Conservation (phyloP, 1,284 basidiomycete genomes). For the Puccinia sorghi region DNA sequence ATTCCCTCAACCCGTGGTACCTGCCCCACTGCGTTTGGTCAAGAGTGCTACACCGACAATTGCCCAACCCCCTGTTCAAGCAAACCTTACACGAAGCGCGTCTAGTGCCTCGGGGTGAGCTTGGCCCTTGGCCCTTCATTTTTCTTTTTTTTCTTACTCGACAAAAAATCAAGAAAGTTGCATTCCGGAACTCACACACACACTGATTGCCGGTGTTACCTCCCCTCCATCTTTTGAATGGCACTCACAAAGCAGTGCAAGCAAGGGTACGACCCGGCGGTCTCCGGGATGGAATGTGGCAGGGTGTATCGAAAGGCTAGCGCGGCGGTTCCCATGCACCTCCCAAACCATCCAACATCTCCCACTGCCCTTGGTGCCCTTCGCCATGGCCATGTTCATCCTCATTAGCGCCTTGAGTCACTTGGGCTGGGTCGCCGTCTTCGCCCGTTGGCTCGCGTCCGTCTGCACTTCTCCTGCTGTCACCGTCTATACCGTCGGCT, state of each 20-base stretch:
- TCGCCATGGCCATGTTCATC: slow-evolving; percentile 93
- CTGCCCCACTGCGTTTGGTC: slow-evolving; percentile 1
- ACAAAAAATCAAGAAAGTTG: not conserved
- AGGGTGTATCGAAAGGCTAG: slow-evolving; percentile 52
- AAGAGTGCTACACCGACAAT: not conserved
- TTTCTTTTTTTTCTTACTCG: not conserved
- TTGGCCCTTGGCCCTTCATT: too few species aligned
- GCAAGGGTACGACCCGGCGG: slow-evolving; percentile 25
- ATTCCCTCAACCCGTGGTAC: not conserved
- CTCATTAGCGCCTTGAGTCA: slow-evolving; percentile 80
- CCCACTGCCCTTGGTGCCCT: slow-evolving; percentile 80
- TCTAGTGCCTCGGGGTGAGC: not conserved
- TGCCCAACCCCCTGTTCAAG: not conserved
- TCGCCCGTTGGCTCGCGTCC: slow-evolving; percentile 69
- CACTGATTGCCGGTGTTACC: too few species aligned
- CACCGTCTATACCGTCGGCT: slow-evolving; percentile 34
- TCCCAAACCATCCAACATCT: slow-evolving; percentile 70
- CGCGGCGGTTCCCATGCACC: slow-evolving; percentile 70
- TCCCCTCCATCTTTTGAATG: too few species aligned
- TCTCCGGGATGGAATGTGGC: slow-evolving; percentile 20
- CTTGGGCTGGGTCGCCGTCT: slow-evolving; percentile 88
- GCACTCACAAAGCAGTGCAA: slow-evolving; percentile 29
- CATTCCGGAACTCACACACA: not conserved
- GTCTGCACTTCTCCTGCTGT: slow-evolving; percentile 57
- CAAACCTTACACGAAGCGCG: not conserved